Evolutionary conservation across 768 basidiomycete species (phyloP), one percentile per base, ranked within the genome.

Genomic region (Naematelia encephala): DNA sequence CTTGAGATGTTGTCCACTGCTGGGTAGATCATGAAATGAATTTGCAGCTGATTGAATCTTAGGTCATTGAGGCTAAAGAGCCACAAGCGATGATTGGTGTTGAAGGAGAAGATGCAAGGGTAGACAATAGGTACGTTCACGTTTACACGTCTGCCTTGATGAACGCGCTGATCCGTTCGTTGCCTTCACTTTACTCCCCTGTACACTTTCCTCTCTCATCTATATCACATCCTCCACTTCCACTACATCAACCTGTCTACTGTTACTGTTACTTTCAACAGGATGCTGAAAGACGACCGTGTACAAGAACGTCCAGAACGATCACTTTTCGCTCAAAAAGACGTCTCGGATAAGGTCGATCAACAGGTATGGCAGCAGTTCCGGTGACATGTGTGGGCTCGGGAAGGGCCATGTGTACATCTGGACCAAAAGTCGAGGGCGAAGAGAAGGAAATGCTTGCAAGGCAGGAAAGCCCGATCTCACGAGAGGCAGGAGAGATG

Each of bases 21-120:
- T 42, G 46, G 8, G 19, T 4, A 14, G 25, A 5, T 2, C n/a
- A 8, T 50, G 48, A 16, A n/a, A 23, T 14, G 27, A 23, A 42
- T 46, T n/a, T n/a, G n/a, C n/a, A 14, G 10, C 23, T 47, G 46
- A 21, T n/a, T 30, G 28, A 28, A 5, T 45, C 22, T 4, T 70
- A 97, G 92, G 88, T 98, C 30, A 81, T 94, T 64, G 89, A 93
- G 28, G 93, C 94, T 5, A 94, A 93, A 78, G 90, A 86, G 23
- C 90, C 93, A 0, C 85, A 91, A 64, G 85, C 91, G 1, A 84
- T 88, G 26, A 77, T 97, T 0, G 86, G 86, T 1, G 86, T 97
- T 1, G 90, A 97, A 77, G 90, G 90, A 14, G 93, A 94, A 59
- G 94, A 99, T 77, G 85, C 87, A 1, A 81, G 94, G 39, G 80